Base-by-base conservation (phyloP, 2,329 filamentous ascomycete species). In the Cladobotryum mycophilum region DNA sequence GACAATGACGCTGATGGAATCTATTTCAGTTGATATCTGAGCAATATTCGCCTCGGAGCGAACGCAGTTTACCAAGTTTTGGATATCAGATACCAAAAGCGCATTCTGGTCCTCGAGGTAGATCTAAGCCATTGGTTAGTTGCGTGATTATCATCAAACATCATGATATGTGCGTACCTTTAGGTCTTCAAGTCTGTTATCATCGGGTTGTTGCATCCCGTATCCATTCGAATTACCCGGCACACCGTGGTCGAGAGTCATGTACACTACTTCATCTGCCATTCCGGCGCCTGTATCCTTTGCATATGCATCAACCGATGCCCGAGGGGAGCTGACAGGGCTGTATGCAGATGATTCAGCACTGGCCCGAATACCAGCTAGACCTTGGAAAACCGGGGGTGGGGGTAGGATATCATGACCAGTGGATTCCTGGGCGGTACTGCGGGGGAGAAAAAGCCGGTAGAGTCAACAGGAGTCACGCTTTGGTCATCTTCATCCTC, bases 41-140 rank as follows among this genome's bases (percentile, higher is more conserved):
- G 79, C 73, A 52, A 86, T 79, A 25, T 76, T 72, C 30, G 80
- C 79, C 56, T 86, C 81, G 46, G 77, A 75, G 48, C 86, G 84
- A 55, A 90, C 85, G 30, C 81, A 82, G 48, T 79, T 78, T 43
- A 95, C 88, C 7, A 95, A 79, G n/a, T 83, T 80, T 67, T 93
- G 88, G 56, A 95, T 90, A 41, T 83, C 87, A 57, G 89, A 82
- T 22, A 93, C 85, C 53, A 95, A 77, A 3, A 83, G 73, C 46
- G 88, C 86, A 11, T 86, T 91, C 65, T 93, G 88, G 62, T 91
- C 87, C 63, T 93, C 87, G 35, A 95, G 79, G 63, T 89, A 91
- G 53, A 88, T 80, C 81, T 86, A 55, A 47, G 53, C 47, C 50
- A 40, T 49, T 53, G 53, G 14, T 56, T 49, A 58, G 55, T 46